These are phyloP conservation scores for Westerdykella sp. DNA, from an alignment of 2,329 filamentous ascomycete genomes.

Conservation along the genomic window DNA sequence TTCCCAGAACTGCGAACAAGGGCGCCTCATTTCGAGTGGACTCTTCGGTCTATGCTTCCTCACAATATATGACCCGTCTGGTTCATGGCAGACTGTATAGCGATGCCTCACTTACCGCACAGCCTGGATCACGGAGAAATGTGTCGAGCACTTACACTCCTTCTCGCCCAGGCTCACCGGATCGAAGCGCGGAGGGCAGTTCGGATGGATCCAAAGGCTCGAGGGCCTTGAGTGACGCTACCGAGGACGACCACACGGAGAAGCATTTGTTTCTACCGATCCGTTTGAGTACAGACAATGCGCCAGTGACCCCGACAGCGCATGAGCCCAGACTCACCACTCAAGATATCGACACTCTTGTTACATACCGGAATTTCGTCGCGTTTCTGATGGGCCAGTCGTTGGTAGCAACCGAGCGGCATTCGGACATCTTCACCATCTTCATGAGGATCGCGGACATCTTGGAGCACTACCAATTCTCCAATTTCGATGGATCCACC, in stretches of 20 bases:
- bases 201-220: conserved; percentile 45
- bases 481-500: conserved; percentile 57
- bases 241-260: conserved; percentile 44
- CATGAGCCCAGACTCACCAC: conserved; percentile 29
- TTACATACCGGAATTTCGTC: conserved; percentile 58
- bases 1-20: conserved; percentile 50
- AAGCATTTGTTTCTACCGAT: conserved; percentile 56
- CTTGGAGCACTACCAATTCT: conserved; percentile 53
- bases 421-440: conserved; percentile 52
- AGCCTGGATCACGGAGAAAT: conserved; percentile 4
- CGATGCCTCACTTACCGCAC: conserved; percentile 11
- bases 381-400: conserved; percentile 58
- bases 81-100: conserved; percentile 50
- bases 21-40: conserved; percentile 57
- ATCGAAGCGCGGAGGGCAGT: conserved; percentile 26
- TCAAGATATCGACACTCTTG: conserved; percentile 51
- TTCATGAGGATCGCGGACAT: conserved; percentile 56
- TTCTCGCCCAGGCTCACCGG: conserved; percentile 28
- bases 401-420: conserved; percentile 52
- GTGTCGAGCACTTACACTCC: conserved; percentile 15
- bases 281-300: conserved; percentile 47
- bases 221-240: conserved; percentile 42
- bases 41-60: conserved; percentile 53
- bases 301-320: conserved; percentile 22
- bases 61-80: conserved; percentile 49